Base-by-base conservation (phyloP, 2,329 filamentous ascomycete genomes). In the Ustulina deusta region DNA sequence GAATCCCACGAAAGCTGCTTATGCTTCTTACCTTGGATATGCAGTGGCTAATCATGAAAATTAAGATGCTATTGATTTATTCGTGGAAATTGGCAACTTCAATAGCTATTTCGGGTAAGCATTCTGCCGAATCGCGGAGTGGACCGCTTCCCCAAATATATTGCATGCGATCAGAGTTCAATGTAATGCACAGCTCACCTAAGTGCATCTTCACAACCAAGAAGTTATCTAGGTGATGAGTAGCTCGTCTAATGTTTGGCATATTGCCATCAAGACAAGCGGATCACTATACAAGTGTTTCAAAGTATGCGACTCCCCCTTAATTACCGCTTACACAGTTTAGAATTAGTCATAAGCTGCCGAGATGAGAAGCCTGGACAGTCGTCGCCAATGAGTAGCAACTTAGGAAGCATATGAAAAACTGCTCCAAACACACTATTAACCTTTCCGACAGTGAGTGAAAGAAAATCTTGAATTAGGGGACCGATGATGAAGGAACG, bases 31-130 rank as follows among this genome's bases (percentile, higher is more conserved):
- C 17, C 1, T 20, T n/a, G 13, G 3, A 44, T 6, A n/a, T 34
- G 7, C 22, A 9, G 11, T n/a, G 10, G 17, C 25, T 11, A 4
- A 40, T 9, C 5, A 27, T 36, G 9, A 40, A 17, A 61, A 4
- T 42, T 10, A 11, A 44, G 42, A 13, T 42, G 29, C 32, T 27
- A 27, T 38, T 22, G 17, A 32, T 44, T 40, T 52, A 66, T 66
- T 65, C 57, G 63, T 65, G 63, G 63, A 65, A 65, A 57, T 58
- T 51, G 6, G 36, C 20, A 38, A 52, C 29, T 32, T n/a, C n/a
- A 38, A 7, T 54, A 46, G 27, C 20, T 40, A 38, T 52, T 62
- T 65, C 58, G 51, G 63, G 36, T 10, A 56, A 62, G 63, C 46
- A 66, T 62, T 65, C 44, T 13, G 34, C 58, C 63, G 63, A 62